Percentiles rank a stretch among this genome's conserved stretches.
These are phyloP conservation scores for Mantamonas sphyraenae DNA, from an alignment of 78 protist genomes.

Conservation along the genomic window DNA sequence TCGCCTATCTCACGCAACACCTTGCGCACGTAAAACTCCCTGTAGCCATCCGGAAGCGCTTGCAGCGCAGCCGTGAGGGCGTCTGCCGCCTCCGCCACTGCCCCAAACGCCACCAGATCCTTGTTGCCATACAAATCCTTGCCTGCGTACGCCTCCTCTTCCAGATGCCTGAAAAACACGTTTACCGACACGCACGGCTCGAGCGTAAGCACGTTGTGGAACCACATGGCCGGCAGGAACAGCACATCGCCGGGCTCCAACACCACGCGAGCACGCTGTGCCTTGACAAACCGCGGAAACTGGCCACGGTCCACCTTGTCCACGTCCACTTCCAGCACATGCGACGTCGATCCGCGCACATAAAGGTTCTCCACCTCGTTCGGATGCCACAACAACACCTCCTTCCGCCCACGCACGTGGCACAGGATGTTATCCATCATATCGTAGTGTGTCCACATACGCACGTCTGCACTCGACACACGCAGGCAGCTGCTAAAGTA, in stretches of 20 bases:
- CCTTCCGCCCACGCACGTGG: not conserved
- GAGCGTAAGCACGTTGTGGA: constrained; percentile 13
- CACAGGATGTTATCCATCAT: constrained; percentile 23
- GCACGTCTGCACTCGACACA: constrained; percentile 7
- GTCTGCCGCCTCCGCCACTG: too few species aligned
- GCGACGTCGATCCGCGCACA: constrained; percentile 10
- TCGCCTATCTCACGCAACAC: too few species aligned
- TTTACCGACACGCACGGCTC: constrained; percentile 13
- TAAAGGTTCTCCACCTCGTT: not conserved
- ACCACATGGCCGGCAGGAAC: constrained; percentile 24
- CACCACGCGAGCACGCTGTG: not conserved
- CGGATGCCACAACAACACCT: constrained; percentile 13
- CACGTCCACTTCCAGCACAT: constrained; percentile 6
- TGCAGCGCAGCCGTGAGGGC: too few species aligned
- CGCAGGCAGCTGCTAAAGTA: not conserved
- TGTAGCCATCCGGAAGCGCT: too few species aligned
- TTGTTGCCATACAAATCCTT: constrained; percentile 25
- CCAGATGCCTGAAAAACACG: constrained; percentile 12
- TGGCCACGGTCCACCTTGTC: not conserved
- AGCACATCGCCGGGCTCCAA: constrained; percentile 12
- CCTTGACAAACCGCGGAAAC: constrained; percentile 2
- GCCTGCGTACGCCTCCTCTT: constrained; percentile 5
- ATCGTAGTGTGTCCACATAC: constrained; percentile 30
- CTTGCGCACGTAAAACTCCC: too few species aligned
- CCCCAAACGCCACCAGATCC: too few species aligned